Conservation (phyloP, 345 rosid genomes). For the Salix purpurea region DNA sequence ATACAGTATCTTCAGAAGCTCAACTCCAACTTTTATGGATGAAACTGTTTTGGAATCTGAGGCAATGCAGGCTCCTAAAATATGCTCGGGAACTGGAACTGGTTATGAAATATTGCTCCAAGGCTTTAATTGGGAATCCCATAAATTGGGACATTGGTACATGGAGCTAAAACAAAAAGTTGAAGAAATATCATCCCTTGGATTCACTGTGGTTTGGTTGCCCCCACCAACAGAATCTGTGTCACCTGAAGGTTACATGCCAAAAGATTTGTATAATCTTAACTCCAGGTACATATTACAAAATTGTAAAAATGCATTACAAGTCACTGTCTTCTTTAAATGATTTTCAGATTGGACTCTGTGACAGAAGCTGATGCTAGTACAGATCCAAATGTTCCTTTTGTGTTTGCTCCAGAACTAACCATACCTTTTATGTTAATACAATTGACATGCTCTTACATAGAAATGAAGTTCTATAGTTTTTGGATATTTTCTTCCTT, state of each 20-base stretch:
- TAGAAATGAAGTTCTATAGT: not conserved
- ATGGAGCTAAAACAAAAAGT: constrained; percentile 69
- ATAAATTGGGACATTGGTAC: constrained; percentile 87
- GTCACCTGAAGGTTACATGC: constrained; percentile 99
- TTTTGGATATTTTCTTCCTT: not conserved
- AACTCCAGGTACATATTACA: constrained; percentile 63
- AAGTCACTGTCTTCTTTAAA: not conserved
- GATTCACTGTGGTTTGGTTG: constrained; percentile 84
- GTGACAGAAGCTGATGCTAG: constrained; percentile 2
- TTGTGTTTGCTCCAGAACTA: not conserved
- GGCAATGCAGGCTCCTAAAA: constrained; percentile 35
- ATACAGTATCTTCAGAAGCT: constrained; percentile 81
- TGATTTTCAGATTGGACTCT: not conserved
- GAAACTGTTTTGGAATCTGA: constrained; percentile 44
- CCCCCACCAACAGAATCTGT: constrained; percentile 98
- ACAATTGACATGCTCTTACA: not conserved
- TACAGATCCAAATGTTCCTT: not conserved
- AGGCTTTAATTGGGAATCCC: constrained; percentile 97
- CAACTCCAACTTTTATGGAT: constrained; percentile 54
- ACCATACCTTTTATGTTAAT: not conserved
- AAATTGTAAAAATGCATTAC: constrained; percentile 1
- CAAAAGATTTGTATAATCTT: constrained; percentile 80
- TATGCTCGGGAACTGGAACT: constrained; percentile 71
- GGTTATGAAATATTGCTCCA: constrained; percentile 91
- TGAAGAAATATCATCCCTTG: constrained; percentile 64